Evolutionary conservation across 805 yeast genomes (phyloP), one percentile per base, ranked within the genome.

Genomic region (Yamadazyma nakazawae): DNA sequence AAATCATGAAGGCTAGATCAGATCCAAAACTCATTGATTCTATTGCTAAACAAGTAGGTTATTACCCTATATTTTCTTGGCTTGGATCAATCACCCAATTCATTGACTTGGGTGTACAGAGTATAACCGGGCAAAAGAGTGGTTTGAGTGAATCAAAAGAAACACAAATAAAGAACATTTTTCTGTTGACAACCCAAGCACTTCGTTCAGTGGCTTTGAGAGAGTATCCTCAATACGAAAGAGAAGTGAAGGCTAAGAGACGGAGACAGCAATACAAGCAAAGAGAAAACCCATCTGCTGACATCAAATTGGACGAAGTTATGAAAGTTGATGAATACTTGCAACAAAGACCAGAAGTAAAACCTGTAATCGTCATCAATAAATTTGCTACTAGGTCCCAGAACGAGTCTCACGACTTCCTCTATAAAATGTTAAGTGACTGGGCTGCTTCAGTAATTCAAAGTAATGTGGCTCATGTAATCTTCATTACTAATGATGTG

Each of bases 51-150:
- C 88, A 88, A 61, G 59, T 90, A 21, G 99, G 99, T 0, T 94
- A 94, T 64, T 88, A 80, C 71, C 99, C 99, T 0, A 84, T 88
- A 5, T 94, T 94, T 63, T 87, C 97, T 18, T 92, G 97, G 96
- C 68, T 91, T 50, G 88, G 88, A 62, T 79, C 85, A 2, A 68
- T 91, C 11, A 81, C 96, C 0, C 80, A 82, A 48, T 82, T 90
- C 49, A 68, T 88, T 40, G 99, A 94, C 66, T 73, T 94, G 57
- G 88, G 84, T 45, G 85, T 87, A 16, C 96, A 89, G 60, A 92
- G 97, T 47, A 63, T 92, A 36, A 89, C 96, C 0, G 99, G 98
- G 1, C 97, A 90, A 61, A 91, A 90, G 60, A 85, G 96, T 2
- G 97, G 97, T 1, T 70, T 91, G 40, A 80, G 91, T 26, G 97